A percentile compares a stretch with the other conserved stretches of the same genome.
Conservation (phyloP, 306 rosid species). For the Betula pendula region DNA sequence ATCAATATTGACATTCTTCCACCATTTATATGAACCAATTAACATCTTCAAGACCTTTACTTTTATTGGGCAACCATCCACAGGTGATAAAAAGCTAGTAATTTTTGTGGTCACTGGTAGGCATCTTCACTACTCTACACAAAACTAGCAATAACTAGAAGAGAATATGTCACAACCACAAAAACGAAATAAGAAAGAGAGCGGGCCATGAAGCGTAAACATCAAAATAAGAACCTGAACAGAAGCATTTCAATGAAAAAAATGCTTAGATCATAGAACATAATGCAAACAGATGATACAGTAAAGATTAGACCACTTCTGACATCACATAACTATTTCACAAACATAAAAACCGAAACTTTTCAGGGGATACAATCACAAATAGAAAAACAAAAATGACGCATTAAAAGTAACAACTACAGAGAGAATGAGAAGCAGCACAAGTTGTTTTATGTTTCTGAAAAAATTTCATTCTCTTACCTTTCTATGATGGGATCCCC, state of each 20-base stretch:
- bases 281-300: conserved; percentile 17
- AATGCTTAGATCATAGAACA: conserved; percentile 19
- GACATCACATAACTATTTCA: not conserved
- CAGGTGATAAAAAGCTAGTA: not conserved
- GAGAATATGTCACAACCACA: not conserved
- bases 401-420: not conserved
- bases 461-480: conserved; percentile 16
- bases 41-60: conserved; percentile 24
- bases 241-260: conserved; percentile 17
- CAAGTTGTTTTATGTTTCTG: not conserved
- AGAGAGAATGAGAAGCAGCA: not conserved
- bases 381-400: not conserved
- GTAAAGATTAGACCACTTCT: conserved; percentile 14
- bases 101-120: not conserved
- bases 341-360: conserved; percentile 15
- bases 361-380: not conserved
- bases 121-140: conserved; percentile 2
- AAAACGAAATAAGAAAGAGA: not conserved
- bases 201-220: conserved; percentile 7
- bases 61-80: not conserved
- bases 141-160: conserved; percentile 10
- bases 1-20: conserved; percentile 14
- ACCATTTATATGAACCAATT: conserved; percentile 13
- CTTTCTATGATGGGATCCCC: conserved; percentile 28
- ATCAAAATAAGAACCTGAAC: conserved; percentile 12